Evolutionary conservation across 2,329 filamentous ascomycete genomes (phyloP), one percentile per base, ranked within the genome.

Genomic region (Alternaria tenuissima): DNA sequence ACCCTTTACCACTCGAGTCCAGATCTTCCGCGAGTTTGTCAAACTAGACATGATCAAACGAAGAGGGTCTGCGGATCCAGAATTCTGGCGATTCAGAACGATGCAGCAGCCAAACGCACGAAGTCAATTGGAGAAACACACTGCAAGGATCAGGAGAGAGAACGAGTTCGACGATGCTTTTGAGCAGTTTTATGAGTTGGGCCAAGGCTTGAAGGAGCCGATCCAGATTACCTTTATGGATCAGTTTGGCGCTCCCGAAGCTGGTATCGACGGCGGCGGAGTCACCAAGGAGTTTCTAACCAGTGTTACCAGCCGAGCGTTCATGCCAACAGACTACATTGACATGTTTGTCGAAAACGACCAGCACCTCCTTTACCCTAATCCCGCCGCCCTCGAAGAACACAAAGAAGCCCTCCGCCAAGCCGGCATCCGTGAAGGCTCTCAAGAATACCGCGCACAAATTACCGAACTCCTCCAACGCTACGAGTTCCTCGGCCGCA

Each of bases 151-250:
- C 61, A 87, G 88, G 57, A 87, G 95, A 62, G 89, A 91, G 20
- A 85, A 87, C 49, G 85, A 96, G 5, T 97, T 98, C 72, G 86
- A 92, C 18, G 94, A 97, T 80, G 95, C 95, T 0, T 94, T 89
- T 73, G 82, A 89, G 4, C 87, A 93, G 56, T 97, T 97, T 72
- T 97, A 93, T 70, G 78, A 86, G 1, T 84, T 98, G 5, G 91
- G 91, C 0, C 91, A 94, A 14, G 90, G 89, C 0, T 80, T 99
- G 57, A 98, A 98, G 75, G 94, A 98, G 73, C 93, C 93, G 0
- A 97, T 99, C 36, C 93, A 96, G 73, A 98, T 99, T 71, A 95
- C 92, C 0, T 99, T 99, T 76, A 89, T 97, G 43, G 95, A 99
- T 75, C 87, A 93, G 61, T 99, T 96, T 68, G 91, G 91, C 62